Percentiles rank a stretch among this genome's conserved stretches.
Evolutionary conservation across 352 stramenopile genomes (phyloP).

Genomic region (Globisporangium middletonii): DNA sequence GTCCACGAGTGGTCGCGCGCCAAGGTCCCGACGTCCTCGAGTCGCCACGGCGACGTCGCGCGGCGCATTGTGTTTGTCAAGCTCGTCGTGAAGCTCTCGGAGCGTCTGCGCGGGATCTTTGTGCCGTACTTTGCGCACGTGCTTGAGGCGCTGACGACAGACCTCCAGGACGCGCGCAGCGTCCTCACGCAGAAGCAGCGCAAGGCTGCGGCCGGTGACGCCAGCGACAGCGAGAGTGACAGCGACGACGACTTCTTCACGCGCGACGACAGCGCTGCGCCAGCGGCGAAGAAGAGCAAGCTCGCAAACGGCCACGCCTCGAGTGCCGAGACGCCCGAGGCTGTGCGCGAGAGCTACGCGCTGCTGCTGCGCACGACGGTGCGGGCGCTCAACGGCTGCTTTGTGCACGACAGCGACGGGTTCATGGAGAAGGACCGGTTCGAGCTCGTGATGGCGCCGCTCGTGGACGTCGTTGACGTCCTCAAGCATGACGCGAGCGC

Average conservation of each 20-base stretch:
- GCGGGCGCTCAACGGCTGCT: slow-evolving; percentile 75
- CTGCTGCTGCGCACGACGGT: slow-evolving; percentile 54
- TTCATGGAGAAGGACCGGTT: slow-evolving; percentile 88
- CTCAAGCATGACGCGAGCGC: slow-evolving; percentile 34
- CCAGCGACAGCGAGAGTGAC: slow-evolving; percentile 33
- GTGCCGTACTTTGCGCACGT: slow-evolving; percentile 85
- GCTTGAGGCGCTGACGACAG: slow-evolving; percentile 46
- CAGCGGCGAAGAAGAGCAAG: slow-evolving; percentile 53
- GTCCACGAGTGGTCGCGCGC: slow-evolving; percentile 70
- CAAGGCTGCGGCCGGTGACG: slow-evolving; percentile 20
- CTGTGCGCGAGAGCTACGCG: slow-evolving; percentile 27
- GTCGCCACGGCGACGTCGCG: slow-evolving; percentile 24
- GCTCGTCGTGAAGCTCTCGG: slow-evolving; percentile 72
- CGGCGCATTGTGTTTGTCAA: slow-evolving; percentile 80
- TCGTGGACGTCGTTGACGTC: slow-evolving; percentile 77
- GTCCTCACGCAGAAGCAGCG: slow-evolving; percentile 37
- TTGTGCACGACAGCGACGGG: slow-evolving; percentile 79
- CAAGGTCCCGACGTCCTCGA: slow-evolving; percentile 15
- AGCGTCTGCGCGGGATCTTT: slow-evolving; percentile 82
- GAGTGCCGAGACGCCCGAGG: slow-evolving; percentile 11
- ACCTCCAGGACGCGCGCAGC: slow-evolving; percentile 42
- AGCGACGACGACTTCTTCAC: slow-evolving; percentile 62
- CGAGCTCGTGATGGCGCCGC: slow-evolving; percentile 55
- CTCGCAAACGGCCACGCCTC: slow-evolving; percentile 18
- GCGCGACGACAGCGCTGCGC: slow-evolving; percentile 21